phyloP scores from a whole-genome alignment of 805 yeast genomes.

The Pichia scutulata region DNA sequence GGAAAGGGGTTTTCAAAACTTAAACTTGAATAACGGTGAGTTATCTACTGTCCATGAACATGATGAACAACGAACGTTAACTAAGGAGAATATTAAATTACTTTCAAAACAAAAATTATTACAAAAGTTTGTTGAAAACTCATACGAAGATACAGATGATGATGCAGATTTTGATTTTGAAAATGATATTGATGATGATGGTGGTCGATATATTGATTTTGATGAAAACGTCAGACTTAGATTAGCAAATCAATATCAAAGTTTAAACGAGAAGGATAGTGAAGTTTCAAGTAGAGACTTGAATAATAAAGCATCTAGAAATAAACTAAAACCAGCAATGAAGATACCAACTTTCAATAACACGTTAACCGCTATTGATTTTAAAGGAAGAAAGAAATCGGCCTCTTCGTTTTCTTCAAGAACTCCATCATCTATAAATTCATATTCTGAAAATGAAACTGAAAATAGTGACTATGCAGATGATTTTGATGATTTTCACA shows the following conservation, averaged over 20 bases:
- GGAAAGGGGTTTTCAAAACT: background rate
- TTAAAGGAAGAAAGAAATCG: constrained; percentile 16
- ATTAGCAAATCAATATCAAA: background rate
- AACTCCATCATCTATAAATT: constrained; percentile 10
- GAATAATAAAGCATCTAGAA: background rate
- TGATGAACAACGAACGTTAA: constrained; percentile 18
- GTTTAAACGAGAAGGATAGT: background rate
- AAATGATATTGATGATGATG: background rate
- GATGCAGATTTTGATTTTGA: constrained; percentile 2
- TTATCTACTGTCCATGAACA: constrained; percentile 22
- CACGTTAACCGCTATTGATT: background rate
- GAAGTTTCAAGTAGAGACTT: too few relatives aligned
- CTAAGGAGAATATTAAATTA: constrained; percentile 18
- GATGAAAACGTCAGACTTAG: constrained; percentile 1
- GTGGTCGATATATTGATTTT: background rate
- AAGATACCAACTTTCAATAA: background rate
- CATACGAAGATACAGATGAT: background rate
- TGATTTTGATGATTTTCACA: constrained; percentile 20
- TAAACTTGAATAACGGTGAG: constrained; percentile 2
- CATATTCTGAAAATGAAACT: constrained; percentile 24
- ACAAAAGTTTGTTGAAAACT: background rate
- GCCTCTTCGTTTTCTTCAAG: constrained; percentile 22
- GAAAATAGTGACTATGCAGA: constrained; percentile 28
- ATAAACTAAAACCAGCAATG: background rate
- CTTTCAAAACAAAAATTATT: background rate